A percentile compares a stretch with the other conserved stretches of the same genome.
These are phyloP conservation scores for Lentinula sp. DNA, from an alignment of 768 basidiomycete genomes.

Conservation along the genomic window DNA sequence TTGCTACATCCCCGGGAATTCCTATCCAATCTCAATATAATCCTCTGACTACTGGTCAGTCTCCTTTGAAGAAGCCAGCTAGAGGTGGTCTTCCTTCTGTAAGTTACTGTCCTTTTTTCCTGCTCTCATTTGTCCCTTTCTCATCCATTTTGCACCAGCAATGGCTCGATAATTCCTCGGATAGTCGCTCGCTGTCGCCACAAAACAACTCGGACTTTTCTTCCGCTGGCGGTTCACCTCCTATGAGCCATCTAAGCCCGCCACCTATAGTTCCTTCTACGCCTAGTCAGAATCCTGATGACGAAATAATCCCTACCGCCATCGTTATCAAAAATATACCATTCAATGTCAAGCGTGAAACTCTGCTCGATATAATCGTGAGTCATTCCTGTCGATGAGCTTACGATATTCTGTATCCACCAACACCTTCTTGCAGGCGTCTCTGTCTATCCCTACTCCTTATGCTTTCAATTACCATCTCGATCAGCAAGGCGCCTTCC, in stretches of 20 bases:
- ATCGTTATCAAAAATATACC: constrained; percentile 99
- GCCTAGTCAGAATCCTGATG: constrained; percentile 53
- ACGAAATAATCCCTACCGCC: constrained; percentile 96
- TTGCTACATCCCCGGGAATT: constrained; percentile 52
- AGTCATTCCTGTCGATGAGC: constrained; percentile 25
- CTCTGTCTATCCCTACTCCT: constrained; percentile 89
- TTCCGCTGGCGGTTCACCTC: constrained; percentile 80
- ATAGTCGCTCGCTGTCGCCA: constrained; percentile 77
- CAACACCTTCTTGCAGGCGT: constrained; percentile 46
- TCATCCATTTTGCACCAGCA: constrained; percentile 43
- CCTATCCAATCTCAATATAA: constrained; percentile 53
- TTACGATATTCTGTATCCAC: constrained; percentile 11
- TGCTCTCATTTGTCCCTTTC: constrained; percentile 7
- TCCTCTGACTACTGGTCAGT: constrained; percentile 52
- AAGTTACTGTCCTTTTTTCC: constrained; percentile 21
- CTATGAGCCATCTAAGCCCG: constrained; percentile 41
- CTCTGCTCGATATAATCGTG: constrained; percentile 93
- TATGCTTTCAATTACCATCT: constrained; percentile 99
- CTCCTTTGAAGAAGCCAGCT: constrained; percentile 61
- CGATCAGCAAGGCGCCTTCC: constrained; percentile 93
- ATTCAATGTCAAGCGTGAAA: constrained; percentile 96
- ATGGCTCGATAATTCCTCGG: constrained; percentile 79
- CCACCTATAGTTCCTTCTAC: constrained; percentile 43
- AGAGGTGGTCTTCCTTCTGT: constrained; percentile 74
- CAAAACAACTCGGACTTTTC: constrained; percentile 88